A percentile compares a stretch with the other conserved stretches of the same genome.
Evolutionary conservation across 202 grass and related monocot genomes (phyloP).

Genomic region (Cymbopogon flexuosus): DNA sequence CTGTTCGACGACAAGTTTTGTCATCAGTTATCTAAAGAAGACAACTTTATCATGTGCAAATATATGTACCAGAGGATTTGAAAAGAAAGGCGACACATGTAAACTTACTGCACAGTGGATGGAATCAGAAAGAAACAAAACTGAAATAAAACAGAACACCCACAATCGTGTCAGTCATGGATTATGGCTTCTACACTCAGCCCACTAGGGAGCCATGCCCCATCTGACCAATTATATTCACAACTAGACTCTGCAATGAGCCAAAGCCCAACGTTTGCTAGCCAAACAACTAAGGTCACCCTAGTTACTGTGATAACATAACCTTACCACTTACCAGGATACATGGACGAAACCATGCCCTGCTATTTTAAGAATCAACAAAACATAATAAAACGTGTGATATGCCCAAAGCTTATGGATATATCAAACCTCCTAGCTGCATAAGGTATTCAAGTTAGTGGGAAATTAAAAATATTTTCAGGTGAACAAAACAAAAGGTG

Average conservation of each 20-base stretch:
- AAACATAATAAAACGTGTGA: background rate
- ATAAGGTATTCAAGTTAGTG: background rate
- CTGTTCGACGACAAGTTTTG: constrained; percentile 28
- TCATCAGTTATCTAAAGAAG: constrained; percentile 6
- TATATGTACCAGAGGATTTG: background rate
- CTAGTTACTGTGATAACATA: background rate
- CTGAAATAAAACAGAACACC: background rate
- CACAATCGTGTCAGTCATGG: background rate
- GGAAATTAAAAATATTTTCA: background rate
- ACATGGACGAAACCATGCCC: background rate
- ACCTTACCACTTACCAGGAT: constrained; percentile 2
- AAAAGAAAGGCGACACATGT: background rate
- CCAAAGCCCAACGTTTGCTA: background rate
- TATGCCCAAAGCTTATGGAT: background rate
- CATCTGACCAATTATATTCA: background rate
- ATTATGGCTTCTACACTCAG: background rate
- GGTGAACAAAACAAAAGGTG: background rate
- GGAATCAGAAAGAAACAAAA: background rate
- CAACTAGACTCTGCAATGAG: background rate
- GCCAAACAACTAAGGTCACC: background rate
- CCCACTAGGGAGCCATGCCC: background rate
- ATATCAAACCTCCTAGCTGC: background rate
- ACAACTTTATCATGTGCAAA: background rate
- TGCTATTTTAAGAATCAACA: background rate
- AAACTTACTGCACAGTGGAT: background rate